These are phyloP conservation scores for Erodium trifolium DNA, from an alignment of 441 rosid genomes.

Conservation along the genomic window DNA sequence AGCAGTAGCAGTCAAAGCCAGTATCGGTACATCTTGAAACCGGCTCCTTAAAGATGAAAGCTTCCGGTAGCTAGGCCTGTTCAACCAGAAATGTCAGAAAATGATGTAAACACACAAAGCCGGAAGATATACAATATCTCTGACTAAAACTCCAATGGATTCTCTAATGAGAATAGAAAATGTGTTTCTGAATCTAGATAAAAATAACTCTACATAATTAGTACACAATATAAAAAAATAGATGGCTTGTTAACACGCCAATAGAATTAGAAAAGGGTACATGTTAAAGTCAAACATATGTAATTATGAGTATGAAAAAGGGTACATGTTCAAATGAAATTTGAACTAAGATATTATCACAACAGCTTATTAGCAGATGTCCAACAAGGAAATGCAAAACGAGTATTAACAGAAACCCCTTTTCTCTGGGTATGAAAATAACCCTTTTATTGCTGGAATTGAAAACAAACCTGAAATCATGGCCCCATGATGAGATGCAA, in stretches of 20 bases:
- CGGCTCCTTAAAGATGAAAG: constrained; percentile 68
- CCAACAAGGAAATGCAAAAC: constrained; percentile 3
- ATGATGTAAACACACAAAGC: background rate
- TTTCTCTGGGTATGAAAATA: constrained; percentile 1
- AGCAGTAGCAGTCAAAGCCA: constrained; percentile 95
- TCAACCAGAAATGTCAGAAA: constrained; percentile 3
- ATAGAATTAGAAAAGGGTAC: background rate
- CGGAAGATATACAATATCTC: background rate
- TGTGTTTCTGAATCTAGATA: background rate
- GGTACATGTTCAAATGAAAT: background rate
- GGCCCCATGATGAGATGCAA: constrained; percentile 97
- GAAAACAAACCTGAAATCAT: constrained; percentile 80
- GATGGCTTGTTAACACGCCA: background rate
- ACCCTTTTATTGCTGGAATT: constrained; percentile 14
- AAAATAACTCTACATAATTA: background rate
- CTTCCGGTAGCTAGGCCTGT: constrained; percentile 80
- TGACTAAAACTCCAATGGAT: background rate
- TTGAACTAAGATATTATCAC: background rate
- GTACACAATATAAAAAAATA: background rate
- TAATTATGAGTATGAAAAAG: constrained; percentile 1
- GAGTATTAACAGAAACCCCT: background rate
- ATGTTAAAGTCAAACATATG: background rate
- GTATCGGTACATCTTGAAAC: constrained; percentile 64
- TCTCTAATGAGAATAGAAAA: background rate
- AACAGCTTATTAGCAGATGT: background rate